Base-by-base conservation (phyloP, 192 early-diverging fungal species). In the Coemansia sp. region DNA sequence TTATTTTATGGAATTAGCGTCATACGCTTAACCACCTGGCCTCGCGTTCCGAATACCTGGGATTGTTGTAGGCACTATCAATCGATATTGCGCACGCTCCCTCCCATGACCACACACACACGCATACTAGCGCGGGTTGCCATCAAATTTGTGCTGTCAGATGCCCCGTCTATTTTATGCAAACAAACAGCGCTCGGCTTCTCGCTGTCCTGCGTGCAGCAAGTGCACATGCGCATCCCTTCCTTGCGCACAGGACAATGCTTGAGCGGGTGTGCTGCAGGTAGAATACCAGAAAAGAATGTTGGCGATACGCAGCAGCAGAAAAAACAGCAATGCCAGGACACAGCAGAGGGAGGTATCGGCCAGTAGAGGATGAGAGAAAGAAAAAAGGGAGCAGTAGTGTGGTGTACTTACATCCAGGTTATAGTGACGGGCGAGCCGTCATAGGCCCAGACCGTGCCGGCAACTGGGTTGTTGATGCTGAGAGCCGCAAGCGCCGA, bases 391-490 rank as follows among this genome's bases (percentile, higher is more conserved):
- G 3, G 35, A 18, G 34, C 21, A 24, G 21, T 24, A 51, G 48
- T 1, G 48, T 26, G 48, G 23, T 3, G 24, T 26, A 80, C 78
- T 80, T 80, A 80, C 73, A 76, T n/a, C 79, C 79, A 82, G 13
- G 74, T 66, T 18, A 82, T 57, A 6, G 50, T 69, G 46, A 65
- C 65, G 7, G 79, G 67, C 36, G 26, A 18, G 46, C 67, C 63
- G 45, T 73, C 43, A 23, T 51, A 20, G 5, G 63, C 20, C 79
- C 70, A 73, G 51, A 71, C 68, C 20, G 74, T 73, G 39, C 63
- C 64, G 3, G 60, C 67, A 43, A 76, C 70, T 5, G 79, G 79
- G 74, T 59, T 76, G 74, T 73, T 82, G 63, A 82, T 82, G 63
- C 50, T 65, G 70, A 82, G 63, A 18, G 51, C 58, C 20, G 63